Evolutionary conservation across 2,329 filamentous ascomycete genomes (phyloP).

Genomic region (Arthrinium phaeospermum): DNA sequence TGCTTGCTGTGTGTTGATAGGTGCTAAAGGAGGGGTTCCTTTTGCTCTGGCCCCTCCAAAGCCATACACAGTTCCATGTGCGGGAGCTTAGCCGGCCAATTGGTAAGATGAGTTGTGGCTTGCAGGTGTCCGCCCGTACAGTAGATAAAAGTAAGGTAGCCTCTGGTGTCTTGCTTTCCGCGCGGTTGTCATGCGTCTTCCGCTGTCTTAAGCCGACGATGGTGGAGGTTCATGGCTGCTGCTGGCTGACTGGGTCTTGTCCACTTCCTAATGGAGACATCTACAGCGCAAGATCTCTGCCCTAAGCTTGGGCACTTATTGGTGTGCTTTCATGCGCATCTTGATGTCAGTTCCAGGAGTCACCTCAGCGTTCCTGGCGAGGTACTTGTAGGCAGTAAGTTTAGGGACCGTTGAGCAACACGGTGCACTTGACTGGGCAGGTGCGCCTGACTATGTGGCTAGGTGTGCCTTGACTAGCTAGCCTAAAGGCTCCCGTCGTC

Average conservation of each 20-base stretch:
- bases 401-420: background rate
- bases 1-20: background rate
- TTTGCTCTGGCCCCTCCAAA: slow-evolving; percentile 15
- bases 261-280: background rate
- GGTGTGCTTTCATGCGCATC: background rate
- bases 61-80: slow-evolving; percentile 17
- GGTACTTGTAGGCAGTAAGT: background rate
- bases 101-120: slow-evolving; percentile 18
- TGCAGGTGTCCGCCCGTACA: background rate
- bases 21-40: background rate
- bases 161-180: background rate
- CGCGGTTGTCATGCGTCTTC: background rate
- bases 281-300: background rate
- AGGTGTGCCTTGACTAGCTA: background rate
- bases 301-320: background rate
- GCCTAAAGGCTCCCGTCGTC: background rate
- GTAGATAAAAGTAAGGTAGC: background rate
- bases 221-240: too few species aligned
- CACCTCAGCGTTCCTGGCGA: background rate
- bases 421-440: background rate
- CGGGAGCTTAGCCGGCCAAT: slow-evolving; percentile 7
- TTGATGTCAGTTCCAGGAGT: background rate
- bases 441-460: too few species aligned
- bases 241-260: background rate
- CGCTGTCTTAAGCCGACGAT: background rate